Base-by-base conservation (phyloP, 345 rosid species). In the Bruguiera parviflora region DNA sequence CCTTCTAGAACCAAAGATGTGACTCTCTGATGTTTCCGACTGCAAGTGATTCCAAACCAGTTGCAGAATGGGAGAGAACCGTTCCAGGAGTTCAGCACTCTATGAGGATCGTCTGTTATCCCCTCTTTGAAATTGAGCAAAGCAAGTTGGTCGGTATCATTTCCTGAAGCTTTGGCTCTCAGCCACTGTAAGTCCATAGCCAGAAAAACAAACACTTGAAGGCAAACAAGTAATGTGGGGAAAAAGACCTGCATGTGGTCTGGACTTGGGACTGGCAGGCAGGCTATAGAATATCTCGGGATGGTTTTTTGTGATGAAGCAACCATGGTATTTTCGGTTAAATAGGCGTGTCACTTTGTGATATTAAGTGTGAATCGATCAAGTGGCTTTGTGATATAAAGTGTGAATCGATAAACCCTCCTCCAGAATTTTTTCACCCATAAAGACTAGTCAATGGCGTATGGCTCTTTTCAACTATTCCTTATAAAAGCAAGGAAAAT, bases 21-120 rank as follows among this genome's bases (percentile, higher is more conserved):
- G 6, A 69, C 72, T 28, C 72, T 69, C 16, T 58, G 39, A n/a
- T 58, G 58, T 8, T 29, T 15, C 39, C 16, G 31, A 21, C 8
- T 58, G 63, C 71, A 68, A 13, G 28, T 16, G 63, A 68, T 49
- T 37, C 72, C 65, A 18, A 10, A 28, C 72, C 72, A 69, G 64
- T 27, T 18, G 72, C 72, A 69, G 47, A 43, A 60, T 51, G 33
- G 65, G 66, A 60, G 46, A 27, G 59, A 56, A 21, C 24, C 18
- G 2, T 56, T 56, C 59, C 59, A 56, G 47, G 72, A 69, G 46
- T 31, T 46, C 2, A 69, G 21, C 25, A 69, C 28, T 59, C 65
- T 58, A 58, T 39, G 49, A 11, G 71, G 71, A 29, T 68, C 64
- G 19, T 5, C 39, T 53, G 56, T 27, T 56, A 68, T 68, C 6